Conservation (phyloP, 441 rosid genomes). For the Breynia disticha region DNA sequence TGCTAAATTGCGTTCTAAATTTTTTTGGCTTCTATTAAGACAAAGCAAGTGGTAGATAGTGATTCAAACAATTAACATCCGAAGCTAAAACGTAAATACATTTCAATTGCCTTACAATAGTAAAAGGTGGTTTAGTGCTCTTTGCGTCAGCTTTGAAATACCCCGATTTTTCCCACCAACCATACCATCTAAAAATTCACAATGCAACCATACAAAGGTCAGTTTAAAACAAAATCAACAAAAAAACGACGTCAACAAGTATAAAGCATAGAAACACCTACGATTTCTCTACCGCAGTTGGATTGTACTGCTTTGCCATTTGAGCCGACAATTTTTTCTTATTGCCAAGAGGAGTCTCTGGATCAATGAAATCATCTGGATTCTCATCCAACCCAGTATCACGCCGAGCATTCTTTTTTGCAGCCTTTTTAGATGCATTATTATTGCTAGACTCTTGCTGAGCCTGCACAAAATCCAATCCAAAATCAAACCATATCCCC, state of each 20-base stretch:
- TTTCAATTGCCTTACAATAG: slow-evolving; percentile 39
- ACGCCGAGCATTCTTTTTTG: slow-evolving; percentile 55
- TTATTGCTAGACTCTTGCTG: slow-evolving; percentile 29
- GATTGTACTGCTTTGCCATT: slow-evolving; percentile 76
- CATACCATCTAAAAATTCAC: slow-evolving; percentile 55
- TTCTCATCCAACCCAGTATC: slow-evolving; percentile 57
- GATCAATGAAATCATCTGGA: slow-evolving; percentile 56
- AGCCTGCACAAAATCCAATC: slow-evolving; percentile 10
- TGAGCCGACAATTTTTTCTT: slow-evolving; percentile 61
- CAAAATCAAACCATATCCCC: not conserved
- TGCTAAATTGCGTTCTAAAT: too few relatives aligned
- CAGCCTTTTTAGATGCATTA: slow-evolving; percentile 31
- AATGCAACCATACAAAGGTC: not conserved
- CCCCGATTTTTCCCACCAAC: slow-evolving; percentile 81
- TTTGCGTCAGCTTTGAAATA: slow-evolving; percentile 58
- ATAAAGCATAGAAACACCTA: slow-evolving; percentile 19
- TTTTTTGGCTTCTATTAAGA: too few relatives aligned
- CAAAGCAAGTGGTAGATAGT: too few relatives aligned
- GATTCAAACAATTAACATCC: too few relatives aligned
- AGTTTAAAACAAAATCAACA: not conserved
- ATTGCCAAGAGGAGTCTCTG: slow-evolving; percentile 51
- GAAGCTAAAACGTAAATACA: too few relatives aligned
- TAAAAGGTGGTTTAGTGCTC: slow-evolving; percentile 68
- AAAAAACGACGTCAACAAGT: not conserved
- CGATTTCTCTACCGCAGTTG: slow-evolving; percentile 69